Conservation (phyloP, 192 early-diverging fungal species). For the Cladochytrium replicatum region DNA sequence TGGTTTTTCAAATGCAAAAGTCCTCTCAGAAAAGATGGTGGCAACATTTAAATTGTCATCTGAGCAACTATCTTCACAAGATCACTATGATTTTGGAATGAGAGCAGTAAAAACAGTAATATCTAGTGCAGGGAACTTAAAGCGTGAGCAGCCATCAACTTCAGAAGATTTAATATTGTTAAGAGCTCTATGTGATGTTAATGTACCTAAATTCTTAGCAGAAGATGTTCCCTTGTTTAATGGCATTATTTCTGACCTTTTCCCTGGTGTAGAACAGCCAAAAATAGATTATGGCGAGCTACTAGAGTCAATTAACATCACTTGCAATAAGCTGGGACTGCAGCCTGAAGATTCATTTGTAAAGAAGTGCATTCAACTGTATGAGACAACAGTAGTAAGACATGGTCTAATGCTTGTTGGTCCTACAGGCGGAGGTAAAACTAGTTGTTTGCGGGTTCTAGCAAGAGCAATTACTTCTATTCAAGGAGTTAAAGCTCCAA, state of each 20-base stretch:
- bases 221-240: slow-evolving; percentile 55
- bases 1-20: slow-evolving; percentile 48
- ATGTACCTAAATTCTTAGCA: slow-evolving; percentile 49
- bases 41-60: slow-evolving; percentile 52
- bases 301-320: slow-evolving; percentile 32
- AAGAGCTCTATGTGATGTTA: slow-evolving; percentile 47
- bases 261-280: slow-evolving; percentile 45
- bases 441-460: slow-evolving; percentile 37
- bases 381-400: slow-evolving; percentile 50
- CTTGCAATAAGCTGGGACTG: slow-evolving; percentile 32
- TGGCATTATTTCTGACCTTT: slow-evolving; percentile 50
- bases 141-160: slow-evolving; percentile 43
- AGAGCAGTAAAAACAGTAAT: slow-evolving; percentile 54
- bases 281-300: slow-evolving; percentile 50
- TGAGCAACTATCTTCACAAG: slow-evolving; percentile 53
- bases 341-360: slow-evolving; percentile 42
- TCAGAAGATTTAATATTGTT: slow-evolving; percentile 46
- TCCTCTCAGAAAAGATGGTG: slow-evolving; percentile 53
- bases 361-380: slow-evolving; percentile 56
- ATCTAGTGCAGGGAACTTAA: slow-evolving; percentile 48
- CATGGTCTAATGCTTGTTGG: slow-evolving; percentile 54
- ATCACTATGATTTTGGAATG: slow-evolving; percentile 58
- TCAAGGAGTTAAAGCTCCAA: slow-evolving; percentile 36
- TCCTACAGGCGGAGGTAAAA: slow-evolving; percentile 48
- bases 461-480: slow-evolving; percentile 30